Evolutionary conservation across 805 yeast genomes (phyloP).

Genomic region (Clavispora carvajalis): DNA sequence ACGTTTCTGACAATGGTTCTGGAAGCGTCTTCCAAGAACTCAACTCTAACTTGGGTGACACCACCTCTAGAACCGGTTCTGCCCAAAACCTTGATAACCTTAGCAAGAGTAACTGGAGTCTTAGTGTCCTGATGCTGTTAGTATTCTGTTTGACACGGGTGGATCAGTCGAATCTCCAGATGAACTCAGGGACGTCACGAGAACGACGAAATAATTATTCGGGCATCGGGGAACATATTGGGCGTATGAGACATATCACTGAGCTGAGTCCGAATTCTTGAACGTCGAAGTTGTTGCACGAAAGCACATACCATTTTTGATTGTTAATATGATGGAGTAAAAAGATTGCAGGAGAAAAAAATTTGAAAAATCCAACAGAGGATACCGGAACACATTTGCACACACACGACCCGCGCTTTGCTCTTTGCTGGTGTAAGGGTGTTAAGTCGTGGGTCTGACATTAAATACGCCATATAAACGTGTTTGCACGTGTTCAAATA

Average conservation of each 20-base stretch:
- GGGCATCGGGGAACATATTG: neutral
- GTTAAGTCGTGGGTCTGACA: neutral
- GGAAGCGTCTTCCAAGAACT: conserved; percentile 90
- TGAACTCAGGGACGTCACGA: neutral
- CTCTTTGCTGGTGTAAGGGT: neutral
- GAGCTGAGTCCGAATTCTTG: neutral
- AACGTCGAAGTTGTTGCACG: neutral
- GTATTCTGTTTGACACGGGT: conserved; percentile 3
- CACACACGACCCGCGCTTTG: conserved; percentile 11
- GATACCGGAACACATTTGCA: conserved; percentile 8
- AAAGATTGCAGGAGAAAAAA: conserved; percentile 10
- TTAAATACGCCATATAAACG: neutral
- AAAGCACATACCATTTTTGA: conserved; percentile 16
- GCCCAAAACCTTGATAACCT: conserved; percentile 98
- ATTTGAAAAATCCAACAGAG: conserved; percentile 11
- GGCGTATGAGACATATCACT: neutral
- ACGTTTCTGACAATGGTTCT: conserved; percentile 97
- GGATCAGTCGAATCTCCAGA: neutral
- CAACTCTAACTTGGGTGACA: conserved; percentile 98
- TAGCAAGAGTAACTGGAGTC: conserved; percentile 98
- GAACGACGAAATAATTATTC: neutral
- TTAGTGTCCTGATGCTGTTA: conserved; percentile 43
- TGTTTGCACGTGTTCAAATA: neutral
- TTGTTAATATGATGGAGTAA: conserved; percentile 8
- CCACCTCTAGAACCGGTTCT: conserved; percentile 99